Base-by-base conservation (phyloP, 108 stramenopile genomes). In the Nitzschia sp. region DNA sequence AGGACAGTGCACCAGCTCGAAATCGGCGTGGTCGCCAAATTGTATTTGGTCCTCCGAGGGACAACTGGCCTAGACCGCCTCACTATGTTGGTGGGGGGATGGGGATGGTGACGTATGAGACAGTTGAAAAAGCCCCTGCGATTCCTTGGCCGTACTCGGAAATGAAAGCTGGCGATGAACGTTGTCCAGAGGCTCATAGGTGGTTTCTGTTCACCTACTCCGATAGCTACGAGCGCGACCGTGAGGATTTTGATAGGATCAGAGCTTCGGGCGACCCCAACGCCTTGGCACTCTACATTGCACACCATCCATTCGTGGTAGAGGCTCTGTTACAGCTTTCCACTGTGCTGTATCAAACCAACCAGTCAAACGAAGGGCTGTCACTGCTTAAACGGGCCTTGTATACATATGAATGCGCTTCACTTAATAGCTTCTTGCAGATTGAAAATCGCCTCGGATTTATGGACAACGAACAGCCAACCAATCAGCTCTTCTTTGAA, bases 61-160 rank as follows among this genome's bases (percentile, higher is more conserved):
- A 79, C 2, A 68, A 68, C 15, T 88, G 87, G 84, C 54, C 63
- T 18, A 76, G 81, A 60, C 88, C 93, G 33, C 88, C 88, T 8
- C 81, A 76, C 54, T 91, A 75, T 57, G 78, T 94, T 13, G 93
- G 90, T 42, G 90, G 90, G 19, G 90, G 90, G 1, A 76, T 94
- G 6, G 89, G 89, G 2, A 84, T 84, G 83, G 64, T 31, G 24
- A 77, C 82, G 0, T 79, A 84, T 45, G 80, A 80, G 38, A 61
- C 46, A 71, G 32, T 35, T 2, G 46, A 13, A 24, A 58, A 15
- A 24, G 61, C 53, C 33, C 57, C 72, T 47, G 6, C 32, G 0
- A 27, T 88, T 21, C 92, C 92, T 17, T 87, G 87, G 89, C 92
- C 92, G 5, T 93, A 93, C 42, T 59, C 46, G 19, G 66, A 75